Evolutionary conservation across 2,329 filamentous ascomycete species (phyloP), one percentile per base, ranked within the genome.

Genomic region (Xylariales sp.): DNA sequence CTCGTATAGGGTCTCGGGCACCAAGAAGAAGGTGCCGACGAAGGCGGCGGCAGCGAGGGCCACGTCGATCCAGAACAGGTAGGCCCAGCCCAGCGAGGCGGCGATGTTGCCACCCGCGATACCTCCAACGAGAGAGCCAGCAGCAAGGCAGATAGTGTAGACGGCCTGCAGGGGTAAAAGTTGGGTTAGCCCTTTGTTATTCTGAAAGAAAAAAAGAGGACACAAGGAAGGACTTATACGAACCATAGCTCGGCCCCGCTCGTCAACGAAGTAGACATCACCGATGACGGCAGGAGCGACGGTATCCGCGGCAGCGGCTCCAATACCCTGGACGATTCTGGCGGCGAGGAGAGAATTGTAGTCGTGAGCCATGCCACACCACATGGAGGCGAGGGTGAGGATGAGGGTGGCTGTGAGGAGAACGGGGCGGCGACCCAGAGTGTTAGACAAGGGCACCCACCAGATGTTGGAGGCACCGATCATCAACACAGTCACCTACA

Each of bases 361-460:
- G 0, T 46, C 44, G 0, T 39, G 46, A 0, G 47, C 48, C 1
- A 58, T 43, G 0, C 47, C 57, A n/a, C 53, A 51, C 53, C 56
- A 60, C 0, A 52, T 29, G 0, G 52, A 47, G 2, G 49, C 51
- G 0, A 56, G 45, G 0, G 46, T 51, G 16, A 59, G 50, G 1
- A 62, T 37, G 0, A 57, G 41, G 1, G 55, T 54, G 4, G 59
- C 55, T 0, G 49, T 6, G 2, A 65, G 40, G 0, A 65, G 42
- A 3, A 62, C 47, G 0, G 54, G 54, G 1, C 62, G 48, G 4
- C 59, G 49, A 2, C 62, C 62, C 19, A 56, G 44, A 20, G 55
- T 51, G 29, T 64, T 64, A 0, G 62, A 55, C 29, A 65, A 20
- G 1, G 62, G 62, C 1, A 65, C 62, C 53, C 61, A 61, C 33